phyloP scores from a whole-genome alignment of 495 filamentous ascomycete species.

The Aspergillus biplanus region DNA sequence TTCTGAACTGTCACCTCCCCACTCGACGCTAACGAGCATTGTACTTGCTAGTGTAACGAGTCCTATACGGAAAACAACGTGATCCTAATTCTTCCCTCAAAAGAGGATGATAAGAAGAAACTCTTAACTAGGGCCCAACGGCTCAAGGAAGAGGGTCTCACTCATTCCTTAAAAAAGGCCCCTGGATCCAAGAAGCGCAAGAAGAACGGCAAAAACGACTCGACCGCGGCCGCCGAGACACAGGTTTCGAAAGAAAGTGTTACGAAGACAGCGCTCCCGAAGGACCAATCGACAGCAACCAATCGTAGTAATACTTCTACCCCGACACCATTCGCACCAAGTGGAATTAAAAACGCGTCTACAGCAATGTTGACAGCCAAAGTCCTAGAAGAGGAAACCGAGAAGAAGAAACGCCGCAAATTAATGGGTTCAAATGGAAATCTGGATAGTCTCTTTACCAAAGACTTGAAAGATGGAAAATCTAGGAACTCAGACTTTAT shows the following conservation, averaged over 20 bases:
- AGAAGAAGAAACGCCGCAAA: conserved; percentile 78
- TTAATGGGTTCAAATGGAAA: conserved; percentile 67
- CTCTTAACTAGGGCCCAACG: conserved; percentile 65
- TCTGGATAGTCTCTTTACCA: conserved; percentile 70
- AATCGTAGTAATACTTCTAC: conserved; percentile 34
- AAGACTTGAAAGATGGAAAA: conserved; percentile 50
- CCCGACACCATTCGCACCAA: conserved; percentile 36
- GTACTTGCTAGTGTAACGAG: conserved; percentile 62
- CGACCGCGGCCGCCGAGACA: conserved; percentile 26
- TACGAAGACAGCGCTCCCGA: not conserved
- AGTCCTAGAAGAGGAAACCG: conserved; percentile 83
- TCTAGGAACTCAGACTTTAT: conserved; percentile 71
- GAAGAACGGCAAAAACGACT: conserved; percentile 48
- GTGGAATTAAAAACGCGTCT: conserved; percentile 80
- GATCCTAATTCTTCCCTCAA: conserved; percentile 78
- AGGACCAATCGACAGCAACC: conserved; percentile 20
- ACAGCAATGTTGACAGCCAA: conserved; percentile 83
- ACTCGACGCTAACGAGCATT: no score
- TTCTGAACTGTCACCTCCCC: no score
- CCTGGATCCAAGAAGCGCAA: conserved; percentile 71
- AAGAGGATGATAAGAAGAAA: conserved; percentile 68
- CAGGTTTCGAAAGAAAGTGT: conserved; percentile 22
- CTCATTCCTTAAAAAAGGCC: conserved; percentile 88
- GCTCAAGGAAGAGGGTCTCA: conserved; percentile 69
- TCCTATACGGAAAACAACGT: conserved; percentile 75